Percentiles rank a stretch among this genome's conserved stretches.
phyloP scores from a whole-genome alignment of 1,284 basidiomycete genomes.

The Moniliophthora roreri region DNA sequence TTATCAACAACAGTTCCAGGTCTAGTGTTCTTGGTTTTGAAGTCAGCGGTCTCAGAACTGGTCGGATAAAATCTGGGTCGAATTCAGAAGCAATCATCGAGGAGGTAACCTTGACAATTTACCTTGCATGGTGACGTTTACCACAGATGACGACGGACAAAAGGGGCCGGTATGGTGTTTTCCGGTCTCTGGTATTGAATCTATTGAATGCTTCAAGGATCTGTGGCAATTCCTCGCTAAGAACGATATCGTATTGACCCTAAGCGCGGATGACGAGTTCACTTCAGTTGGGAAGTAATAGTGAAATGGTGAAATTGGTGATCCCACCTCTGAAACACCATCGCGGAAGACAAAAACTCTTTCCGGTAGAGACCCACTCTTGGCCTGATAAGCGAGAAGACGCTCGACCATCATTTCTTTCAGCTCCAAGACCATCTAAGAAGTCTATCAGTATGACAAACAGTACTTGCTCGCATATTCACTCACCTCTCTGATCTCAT shows the following conservation, averaged over 20 bases:
- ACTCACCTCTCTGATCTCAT: constrained; percentile 60
- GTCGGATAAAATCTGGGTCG: constrained; percentile 54
- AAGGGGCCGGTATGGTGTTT: constrained; percentile 53
- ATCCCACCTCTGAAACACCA: constrained; percentile 68
- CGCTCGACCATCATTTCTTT: constrained; percentile 68
- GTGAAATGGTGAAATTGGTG: not conserved
- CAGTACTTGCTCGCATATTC: not conserved
- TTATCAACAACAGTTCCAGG: constrained; percentile 77
- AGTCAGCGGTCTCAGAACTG: constrained; percentile 42
- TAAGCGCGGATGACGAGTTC: constrained; percentile 26
- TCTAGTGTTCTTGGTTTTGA: constrained; percentile 65
- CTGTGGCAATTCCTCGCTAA: constrained; percentile 57
- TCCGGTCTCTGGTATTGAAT: constrained; percentile 40
- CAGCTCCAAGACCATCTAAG: constrained; percentile 67
- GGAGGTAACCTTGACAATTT: constrained; percentile 5
- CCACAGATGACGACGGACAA: constrained; percentile 76
- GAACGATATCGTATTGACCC: constrained; percentile 67
- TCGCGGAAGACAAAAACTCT: constrained; percentile 73
- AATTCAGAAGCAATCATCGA: constrained; percentile 18
- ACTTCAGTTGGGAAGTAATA: not conserved
- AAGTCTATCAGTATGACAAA: constrained; percentile 1
- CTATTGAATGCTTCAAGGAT: constrained; percentile 58
- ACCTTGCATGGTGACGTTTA: constrained; percentile 76
- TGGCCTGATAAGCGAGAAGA: constrained; percentile 52
- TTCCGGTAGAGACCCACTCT: constrained; percentile 54